These are phyloP conservation scores for Fraxinus sp. DNA, from an alignment of 305 asterid species.

Conservation along the genomic window DNA sequence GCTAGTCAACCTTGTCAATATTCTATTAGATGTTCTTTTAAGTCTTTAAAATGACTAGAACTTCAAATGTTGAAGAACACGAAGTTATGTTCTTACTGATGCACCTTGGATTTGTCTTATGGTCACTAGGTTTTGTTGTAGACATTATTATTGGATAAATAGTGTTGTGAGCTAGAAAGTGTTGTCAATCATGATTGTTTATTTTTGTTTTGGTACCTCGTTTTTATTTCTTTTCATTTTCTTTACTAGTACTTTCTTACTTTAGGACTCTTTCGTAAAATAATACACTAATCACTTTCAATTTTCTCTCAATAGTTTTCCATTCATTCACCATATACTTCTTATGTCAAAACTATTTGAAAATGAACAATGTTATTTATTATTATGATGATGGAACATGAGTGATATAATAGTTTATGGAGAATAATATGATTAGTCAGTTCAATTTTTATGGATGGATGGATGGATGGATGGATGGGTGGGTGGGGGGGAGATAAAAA, in stretches of 20 bases:
- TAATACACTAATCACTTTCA: neutral
- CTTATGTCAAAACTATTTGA: neutral
- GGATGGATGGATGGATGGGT: too few relatives aligned
- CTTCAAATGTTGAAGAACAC: neutral
- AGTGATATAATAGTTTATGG: too few relatives aligned
- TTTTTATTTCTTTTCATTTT: too few relatives aligned
- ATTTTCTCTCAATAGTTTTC: too few relatives aligned
- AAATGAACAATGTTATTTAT: neutral
- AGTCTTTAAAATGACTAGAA: neutral
- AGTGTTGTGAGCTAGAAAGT: neutral
- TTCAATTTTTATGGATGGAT: too few relatives aligned
- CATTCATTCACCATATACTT: too few relatives aligned
- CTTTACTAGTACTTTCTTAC: neutral
- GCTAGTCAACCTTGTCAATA: constrained; percentile 26
- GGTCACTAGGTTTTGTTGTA: neutral
- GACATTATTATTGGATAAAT: neutral
- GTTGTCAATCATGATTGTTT: neutral
- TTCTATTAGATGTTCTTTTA: neutral
- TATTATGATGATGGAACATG: too few relatives aligned
- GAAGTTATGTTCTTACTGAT: neutral
- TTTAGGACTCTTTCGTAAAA: neutral
- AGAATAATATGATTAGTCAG: too few relatives aligned
- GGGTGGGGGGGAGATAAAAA: too few relatives aligned
- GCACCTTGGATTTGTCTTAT: neutral
- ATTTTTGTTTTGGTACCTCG: neutral